Conservation (phyloP, 1,284 basidiomycete genomes). For the Irpex sp. region DNA sequence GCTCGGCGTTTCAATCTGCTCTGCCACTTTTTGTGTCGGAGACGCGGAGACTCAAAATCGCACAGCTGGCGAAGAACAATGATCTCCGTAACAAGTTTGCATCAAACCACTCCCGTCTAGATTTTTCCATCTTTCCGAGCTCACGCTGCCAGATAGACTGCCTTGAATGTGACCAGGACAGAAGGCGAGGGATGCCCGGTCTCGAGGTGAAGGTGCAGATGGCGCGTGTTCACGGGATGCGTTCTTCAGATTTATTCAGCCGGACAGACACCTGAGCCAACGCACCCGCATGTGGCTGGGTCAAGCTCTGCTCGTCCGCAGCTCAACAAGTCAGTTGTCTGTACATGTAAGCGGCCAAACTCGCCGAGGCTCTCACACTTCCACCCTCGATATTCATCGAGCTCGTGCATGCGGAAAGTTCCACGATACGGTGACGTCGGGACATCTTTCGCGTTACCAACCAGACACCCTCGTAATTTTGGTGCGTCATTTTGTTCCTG, state of each 20-base stretch:
- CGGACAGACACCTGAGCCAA: neutral
- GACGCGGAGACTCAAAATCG: neutral
- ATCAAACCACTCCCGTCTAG: neutral
- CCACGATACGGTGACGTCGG: neutral
- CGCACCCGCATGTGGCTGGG: neutral
- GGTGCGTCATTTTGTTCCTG: neutral
- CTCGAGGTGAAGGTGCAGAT: neutral
- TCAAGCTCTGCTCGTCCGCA: neutral
- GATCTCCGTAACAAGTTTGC: neutral
- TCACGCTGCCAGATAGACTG: neutral
- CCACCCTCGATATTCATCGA: neutral
- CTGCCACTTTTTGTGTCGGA: neutral
- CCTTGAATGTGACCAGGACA: neutral
- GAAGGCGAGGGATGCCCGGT: neutral
- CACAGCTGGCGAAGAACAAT: neutral
- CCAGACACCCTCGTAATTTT: neutral
- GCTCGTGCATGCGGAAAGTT: neutral
- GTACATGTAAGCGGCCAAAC: neutral
- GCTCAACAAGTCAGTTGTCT: too few species aligned
- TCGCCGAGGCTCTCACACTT: neutral
- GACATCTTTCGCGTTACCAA: neutral
- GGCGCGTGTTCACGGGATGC: neutral
- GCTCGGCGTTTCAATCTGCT: neutral
- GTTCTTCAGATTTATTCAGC: neutral
- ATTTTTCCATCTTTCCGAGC: neutral